Conservation (phyloP, 306 rosid species). For the Glycine soja region DNA sequence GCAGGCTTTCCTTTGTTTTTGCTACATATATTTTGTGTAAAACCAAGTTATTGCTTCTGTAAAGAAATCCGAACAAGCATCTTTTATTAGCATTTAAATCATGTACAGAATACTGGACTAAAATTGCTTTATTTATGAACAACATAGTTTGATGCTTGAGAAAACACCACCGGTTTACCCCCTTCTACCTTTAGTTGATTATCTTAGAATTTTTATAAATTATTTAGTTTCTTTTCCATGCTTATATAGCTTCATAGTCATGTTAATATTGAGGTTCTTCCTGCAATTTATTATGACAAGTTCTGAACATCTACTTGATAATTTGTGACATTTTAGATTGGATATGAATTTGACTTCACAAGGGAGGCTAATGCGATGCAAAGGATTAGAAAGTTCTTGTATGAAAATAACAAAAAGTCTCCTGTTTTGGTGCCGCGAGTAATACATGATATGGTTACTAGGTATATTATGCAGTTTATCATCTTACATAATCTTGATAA, state of each 20-base stretch:
- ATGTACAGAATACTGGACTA: not conserved
- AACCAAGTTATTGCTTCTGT: too few relatives aligned
- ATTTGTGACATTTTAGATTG: conserved; percentile 73
- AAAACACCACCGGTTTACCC: conserved; percentile 30
- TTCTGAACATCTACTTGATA: conserved; percentile 49
- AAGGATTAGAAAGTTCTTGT: conserved; percentile 71
- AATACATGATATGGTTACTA: conserved; percentile 70
- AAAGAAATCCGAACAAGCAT: not conserved
- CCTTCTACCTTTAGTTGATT: not conserved
- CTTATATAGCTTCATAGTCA: conserved; percentile 31
- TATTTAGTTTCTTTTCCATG: conserved; percentile 36
- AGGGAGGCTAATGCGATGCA: conserved; percentile 92
- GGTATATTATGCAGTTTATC: conserved; percentile 57
- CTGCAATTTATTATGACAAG: conserved; percentile 28
- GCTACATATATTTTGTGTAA: too few relatives aligned
- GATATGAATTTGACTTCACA: conserved; percentile 89
- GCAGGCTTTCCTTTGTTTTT: too few relatives aligned
- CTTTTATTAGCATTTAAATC: conserved; percentile 15
- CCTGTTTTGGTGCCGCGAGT: conserved; percentile 89
- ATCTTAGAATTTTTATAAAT: not conserved
- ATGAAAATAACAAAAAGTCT: conserved; percentile 68
- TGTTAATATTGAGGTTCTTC: conserved; percentile 42
- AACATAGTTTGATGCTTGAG: conserved; percentile 13
- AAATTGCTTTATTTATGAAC: conserved; percentile 14
- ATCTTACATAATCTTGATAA: conserved; percentile 45